These are phyloP conservation scores for Blumeria hordei DNA, from an alignment of 2,329 filamentous ascomycete genomes.

Conservation along the genomic window DNA sequence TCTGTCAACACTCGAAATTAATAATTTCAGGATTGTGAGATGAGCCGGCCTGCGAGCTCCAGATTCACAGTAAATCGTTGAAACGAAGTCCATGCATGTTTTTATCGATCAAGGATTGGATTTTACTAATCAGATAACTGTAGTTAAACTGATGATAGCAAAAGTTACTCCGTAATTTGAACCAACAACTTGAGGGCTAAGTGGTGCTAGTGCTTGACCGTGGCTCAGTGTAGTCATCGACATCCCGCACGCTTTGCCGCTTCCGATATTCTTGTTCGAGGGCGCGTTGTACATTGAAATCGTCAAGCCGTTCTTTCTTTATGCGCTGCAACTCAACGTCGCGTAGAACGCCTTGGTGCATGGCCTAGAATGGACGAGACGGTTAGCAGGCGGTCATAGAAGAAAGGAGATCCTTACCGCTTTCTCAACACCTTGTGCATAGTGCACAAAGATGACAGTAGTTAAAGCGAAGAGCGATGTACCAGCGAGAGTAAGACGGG, in stretches of 20 bases:
- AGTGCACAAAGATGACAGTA: conserved; percentile 73
- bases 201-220: no score
- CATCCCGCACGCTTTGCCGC: conserved; percentile 42
- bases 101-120: no score
- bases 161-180: no score
- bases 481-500: conserved; percentile 59
- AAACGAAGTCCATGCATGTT: no score
- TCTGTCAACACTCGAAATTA: no score
- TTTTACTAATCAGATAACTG: no score
- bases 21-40: no score
- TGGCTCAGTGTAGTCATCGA: no score
- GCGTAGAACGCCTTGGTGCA: conserved; percentile 84
- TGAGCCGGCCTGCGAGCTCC: no score
- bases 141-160: no score
- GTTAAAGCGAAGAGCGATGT: conserved; percentile 53
- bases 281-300: conserved; percentile 76
- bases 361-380: conserved; percentile 33
- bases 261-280: conserved; percentile 81
- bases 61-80: no score
- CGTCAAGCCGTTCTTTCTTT: conserved; percentile 73
- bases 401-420: conserved; percentile 28
- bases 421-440: conserved; percentile 64
- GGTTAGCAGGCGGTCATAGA: background rate
- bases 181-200: no score
- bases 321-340: conserved; percentile 85